Evolutionary conservation across 2,329 filamentous ascomycete species (phyloP), one percentile per base, ranked within the genome.

Genomic region (Colletotrichum lindemuthianum): DNA sequence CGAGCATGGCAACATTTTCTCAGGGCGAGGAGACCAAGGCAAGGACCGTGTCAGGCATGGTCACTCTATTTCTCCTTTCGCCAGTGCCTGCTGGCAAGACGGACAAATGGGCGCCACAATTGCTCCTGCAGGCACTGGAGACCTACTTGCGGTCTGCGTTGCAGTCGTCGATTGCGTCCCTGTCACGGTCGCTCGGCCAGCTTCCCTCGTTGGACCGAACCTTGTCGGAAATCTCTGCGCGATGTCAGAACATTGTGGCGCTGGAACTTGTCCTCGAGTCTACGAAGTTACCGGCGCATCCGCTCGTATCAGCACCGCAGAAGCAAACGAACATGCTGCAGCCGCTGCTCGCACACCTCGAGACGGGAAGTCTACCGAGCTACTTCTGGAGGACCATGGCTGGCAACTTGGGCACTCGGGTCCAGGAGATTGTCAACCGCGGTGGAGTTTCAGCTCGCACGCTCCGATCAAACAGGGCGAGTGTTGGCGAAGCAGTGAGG

Each of bases 361-460:
- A 98, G 76, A 97, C 93, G 0, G 88, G 92, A 0, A 96, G 92
- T 2, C 81, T 99, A 13, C 88, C 93, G 1, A 95, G 92, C 0
- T 97, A 95, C 75, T 99, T 97, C 79, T 99, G 96, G 93, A 86
- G 96, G 57, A 92, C 91, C 8, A 86, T 98, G 72, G 96, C 96
- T 0, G 88, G 91, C 1, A 90, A 88, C 60, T 82, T 98, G 64
- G 87, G 90, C 4, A 82, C 88, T 0, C 86, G 92, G 24, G 93
- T 97, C 0, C 90, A 93, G 75, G 95, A 98, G 69, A 92, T 98
- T 48, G 77, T 97, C 61, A 88, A 86, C 66, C 87, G 92, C 63
- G 94, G 95, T 2, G 95, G 96, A 0, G 91, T 94, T 1, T 91
- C 92, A 34, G 93, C 92, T 5, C 86, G 96, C 63, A 94, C 92